These are phyloP conservation scores for Xylaria multiplex DNA, from an alignment of 2,329 filamentous ascomycete species.

Conservation along the genomic window DNA sequence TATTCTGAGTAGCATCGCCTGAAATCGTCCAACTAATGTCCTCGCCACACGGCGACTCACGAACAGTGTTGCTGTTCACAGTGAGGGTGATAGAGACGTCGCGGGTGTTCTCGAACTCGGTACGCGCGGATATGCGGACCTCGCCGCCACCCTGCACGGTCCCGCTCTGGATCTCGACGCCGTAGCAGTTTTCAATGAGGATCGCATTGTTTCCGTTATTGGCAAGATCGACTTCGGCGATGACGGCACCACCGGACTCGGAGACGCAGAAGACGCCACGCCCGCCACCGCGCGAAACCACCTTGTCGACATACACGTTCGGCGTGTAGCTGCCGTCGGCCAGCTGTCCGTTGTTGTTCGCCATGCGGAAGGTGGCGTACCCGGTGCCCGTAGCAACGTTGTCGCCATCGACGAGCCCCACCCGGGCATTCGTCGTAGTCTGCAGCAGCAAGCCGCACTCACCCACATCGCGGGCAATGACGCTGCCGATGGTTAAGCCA, in stretches of 20 bases:
- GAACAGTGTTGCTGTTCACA: constrained; percentile 61
- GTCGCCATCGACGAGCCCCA: constrained; percentile 65
- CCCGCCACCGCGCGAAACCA: constrained; percentile 65
- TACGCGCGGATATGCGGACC: constrained; percentile 62
- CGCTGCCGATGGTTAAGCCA: constrained; percentile 60
- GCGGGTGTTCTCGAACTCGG: constrained; percentile 60
- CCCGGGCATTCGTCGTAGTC: constrained; percentile 60
- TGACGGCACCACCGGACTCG: constrained; percentile 63
- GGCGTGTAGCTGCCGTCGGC: constrained; percentile 60
- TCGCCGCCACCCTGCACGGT: constrained; percentile 65
- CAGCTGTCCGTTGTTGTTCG: constrained; percentile 64
- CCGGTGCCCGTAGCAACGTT: constrained; percentile 64
- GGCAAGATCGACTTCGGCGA: constrained; percentile 60
- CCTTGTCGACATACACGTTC: constrained; percentile 63
- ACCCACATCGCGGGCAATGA: constrained; percentile 64
- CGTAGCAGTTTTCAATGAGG: constrained; percentile 70
- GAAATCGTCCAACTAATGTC: constrained; percentile 62
- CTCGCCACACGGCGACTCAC: constrained; percentile 64
- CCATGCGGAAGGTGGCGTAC: constrained; percentile 66
- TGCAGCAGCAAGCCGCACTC: constrained; percentile 68
- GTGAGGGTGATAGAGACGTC: constrained; percentile 61
- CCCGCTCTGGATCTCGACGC: constrained; percentile 60
- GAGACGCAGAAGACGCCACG: constrained; percentile 68
- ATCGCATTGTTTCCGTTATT: constrained; percentile 66
- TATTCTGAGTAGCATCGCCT: constrained; percentile 55